Evolutionary conservation across 192 early-diverging fungal genomes (phyloP), one percentile per base, ranked within the genome.

Genomic region (Podila horticola): DNA sequence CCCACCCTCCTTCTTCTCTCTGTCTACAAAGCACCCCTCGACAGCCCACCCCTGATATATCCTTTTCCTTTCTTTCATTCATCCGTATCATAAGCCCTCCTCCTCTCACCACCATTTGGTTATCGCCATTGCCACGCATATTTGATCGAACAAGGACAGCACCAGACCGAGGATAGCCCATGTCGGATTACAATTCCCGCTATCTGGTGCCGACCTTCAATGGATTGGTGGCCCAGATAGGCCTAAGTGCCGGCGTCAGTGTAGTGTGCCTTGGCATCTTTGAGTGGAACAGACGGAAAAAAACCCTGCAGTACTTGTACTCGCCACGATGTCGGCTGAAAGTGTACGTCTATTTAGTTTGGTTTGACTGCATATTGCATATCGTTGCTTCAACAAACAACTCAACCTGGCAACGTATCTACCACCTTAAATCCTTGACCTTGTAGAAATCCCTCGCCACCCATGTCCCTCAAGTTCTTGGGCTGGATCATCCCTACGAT

Each of bases 151-250:
- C 67, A 48, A 69, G 67, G 58, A 61, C 19, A 69, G 62, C 36
- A 45, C 62, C 62, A 28, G 38, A 20, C 31, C 15, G 31, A 55
- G 33, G 58, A 57, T 61, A 41, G 49, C 45, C 52, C 60, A 79
- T 79, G 76, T 72, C 76, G 52, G 64, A 79, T 22, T 59, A 59
- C 52, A 38, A 28, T 1, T 33, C 49, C 60, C 76, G 76, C 36
- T 79, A 64, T 51, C 36, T 79, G 51, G 76, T 79, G 60, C 86
- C 87, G 49, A 86, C 87, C 29, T 82, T 86, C 62, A 74, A 87
- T 29, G 88, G 88, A 7, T 63, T 90, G 59, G 82, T 84, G 3
- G 83, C 88, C 17, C 86, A 86, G 62, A 72, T 90, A 62, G 87
- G 87, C 24, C 85, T 90, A 51, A 83, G 84, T 2, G 65, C 82